These are phyloP conservation scores for Gynostemma pentaphyllum DNA, from an alignment of 306 rosid species.

Conservation along the genomic window DNA sequence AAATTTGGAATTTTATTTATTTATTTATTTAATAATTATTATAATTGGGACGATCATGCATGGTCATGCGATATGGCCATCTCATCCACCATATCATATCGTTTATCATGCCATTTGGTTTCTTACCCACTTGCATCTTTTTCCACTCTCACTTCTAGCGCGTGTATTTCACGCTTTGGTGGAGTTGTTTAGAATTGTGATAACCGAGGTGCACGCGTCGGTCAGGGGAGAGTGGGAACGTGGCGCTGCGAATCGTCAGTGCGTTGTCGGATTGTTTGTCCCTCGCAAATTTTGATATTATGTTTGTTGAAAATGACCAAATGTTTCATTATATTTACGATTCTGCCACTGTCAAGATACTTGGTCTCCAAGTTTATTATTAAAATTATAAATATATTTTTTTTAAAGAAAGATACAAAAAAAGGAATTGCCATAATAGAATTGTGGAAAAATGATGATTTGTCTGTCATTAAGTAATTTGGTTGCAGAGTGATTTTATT, in stretches of 20 bases:
- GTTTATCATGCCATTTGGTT: conserved; percentile 1
- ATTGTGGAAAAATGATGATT: neutral
- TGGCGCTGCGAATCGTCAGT: conserved; percentile 8
- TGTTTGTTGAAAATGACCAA: neutral
- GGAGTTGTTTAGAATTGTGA: no score
- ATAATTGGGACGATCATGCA: neutral
- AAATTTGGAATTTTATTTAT: neutral
- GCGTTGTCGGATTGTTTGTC: neutral
- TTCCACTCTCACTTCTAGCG: neutral
- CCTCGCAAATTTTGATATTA: neutral
- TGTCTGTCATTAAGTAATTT: conserved; percentile 3
- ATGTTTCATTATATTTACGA: neutral
- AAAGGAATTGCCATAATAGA: neutral
- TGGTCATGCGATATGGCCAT: conserved; percentile 3
- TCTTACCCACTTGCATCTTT: neutral
- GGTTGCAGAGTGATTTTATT: neutral
- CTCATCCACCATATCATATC: conserved; percentile 13
- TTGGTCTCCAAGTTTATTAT: neutral
- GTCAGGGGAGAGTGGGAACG: neutral
- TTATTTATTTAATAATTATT: neutral
- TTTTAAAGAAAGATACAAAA: no score
- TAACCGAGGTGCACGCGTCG: neutral
- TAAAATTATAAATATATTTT: neutral
- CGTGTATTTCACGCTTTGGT: neutral
- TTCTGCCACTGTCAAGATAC: neutral